Evolutionary conservation across 345 rosid genomes (phyloP).

Genomic region (Gossypium raimondii): DNA sequence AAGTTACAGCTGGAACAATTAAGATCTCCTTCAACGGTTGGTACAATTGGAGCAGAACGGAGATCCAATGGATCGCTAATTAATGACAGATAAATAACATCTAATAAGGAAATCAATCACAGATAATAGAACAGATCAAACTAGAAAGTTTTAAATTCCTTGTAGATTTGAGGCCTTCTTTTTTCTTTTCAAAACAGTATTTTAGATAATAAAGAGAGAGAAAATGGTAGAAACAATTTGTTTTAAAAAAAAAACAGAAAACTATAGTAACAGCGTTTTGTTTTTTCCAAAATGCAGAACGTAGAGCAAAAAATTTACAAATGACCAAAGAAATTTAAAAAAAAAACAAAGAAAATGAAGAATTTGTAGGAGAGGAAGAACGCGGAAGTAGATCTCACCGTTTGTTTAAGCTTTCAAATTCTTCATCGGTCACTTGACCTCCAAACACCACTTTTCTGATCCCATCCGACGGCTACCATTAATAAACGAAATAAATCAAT

Average conservation of each 20-base stretch:
- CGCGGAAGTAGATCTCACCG: constrained; percentile 55
- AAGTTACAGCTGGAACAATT: neutral
- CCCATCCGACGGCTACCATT: constrained; percentile 87
- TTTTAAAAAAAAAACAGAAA: neutral
- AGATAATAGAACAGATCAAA: constrained; percentile 11
- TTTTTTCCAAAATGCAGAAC: neutral
- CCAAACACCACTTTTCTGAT: constrained; percentile 95
- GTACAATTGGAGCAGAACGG: neutral
- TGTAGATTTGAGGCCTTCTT: neutral
- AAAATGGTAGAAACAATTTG: neutral
- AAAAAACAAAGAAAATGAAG: neutral
- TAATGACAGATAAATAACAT: neutral
- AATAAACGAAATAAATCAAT: constrained; percentile 11
- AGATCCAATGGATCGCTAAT: neutral
- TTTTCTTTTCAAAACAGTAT: neutral
- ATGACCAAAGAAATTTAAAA: neutral
- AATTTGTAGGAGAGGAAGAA: neutral
- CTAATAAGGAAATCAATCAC: neutral
- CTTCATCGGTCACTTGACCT: constrained; percentile 97
- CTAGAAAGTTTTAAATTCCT: neutral
- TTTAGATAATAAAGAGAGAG: constrained; percentile 1
- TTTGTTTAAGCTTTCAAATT: constrained; percentile 73
- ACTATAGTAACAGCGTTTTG: neutral
- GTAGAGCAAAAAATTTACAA: neutral
- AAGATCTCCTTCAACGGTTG: neutral